These are phyloP conservation scores for Ailanthus altissimus DNA, from an alignment of 345 rosid genomes.

Conservation along the genomic window DNA sequence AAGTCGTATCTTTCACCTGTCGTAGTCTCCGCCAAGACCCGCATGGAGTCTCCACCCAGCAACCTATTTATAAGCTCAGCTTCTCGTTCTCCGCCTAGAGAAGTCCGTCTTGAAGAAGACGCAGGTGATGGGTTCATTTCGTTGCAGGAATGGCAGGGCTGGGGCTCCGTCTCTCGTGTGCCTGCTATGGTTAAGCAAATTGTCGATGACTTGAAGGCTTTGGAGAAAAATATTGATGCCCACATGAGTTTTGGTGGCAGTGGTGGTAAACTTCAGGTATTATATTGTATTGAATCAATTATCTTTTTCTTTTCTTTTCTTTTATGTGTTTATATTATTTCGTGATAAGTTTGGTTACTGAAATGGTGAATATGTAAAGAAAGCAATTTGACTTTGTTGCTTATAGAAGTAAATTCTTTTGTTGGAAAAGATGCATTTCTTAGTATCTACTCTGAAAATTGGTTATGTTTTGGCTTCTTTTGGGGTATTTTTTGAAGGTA, in stretches of 20 bases:
- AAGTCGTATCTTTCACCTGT: conserved; percentile 35
- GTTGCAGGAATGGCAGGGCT: conserved; percentile 73
- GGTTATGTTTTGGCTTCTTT: background rate
- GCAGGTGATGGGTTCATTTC: conserved; percentile 40
- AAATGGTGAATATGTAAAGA: background rate
- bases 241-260: conserved; percentile 74
- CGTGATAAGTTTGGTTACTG: background rate
- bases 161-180: conserved; percentile 71
- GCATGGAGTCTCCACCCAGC: conserved; percentile 31
- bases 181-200: conserved; percentile 68
- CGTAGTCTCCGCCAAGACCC: conserved; percentile 30
- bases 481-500: conserved; percentile 12
- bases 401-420: background rate
- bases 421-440: background rate
- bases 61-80: conserved; percentile 33
- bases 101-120: conserved; percentile 18
- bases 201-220: conserved; percentile 66
- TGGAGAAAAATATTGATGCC: conserved; percentile 58
- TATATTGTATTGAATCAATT: background rate
- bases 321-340: background rate
- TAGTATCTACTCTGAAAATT: background rate
- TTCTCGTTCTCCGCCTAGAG: conserved; percentile 41
- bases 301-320: background rate
- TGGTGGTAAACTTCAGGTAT: conserved; percentile 84
- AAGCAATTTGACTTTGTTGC: background rate